Evolutionary conservation across 1,284 basidiomycete species (phyloP).

Genomic region (Pascua sp.): DNA sequence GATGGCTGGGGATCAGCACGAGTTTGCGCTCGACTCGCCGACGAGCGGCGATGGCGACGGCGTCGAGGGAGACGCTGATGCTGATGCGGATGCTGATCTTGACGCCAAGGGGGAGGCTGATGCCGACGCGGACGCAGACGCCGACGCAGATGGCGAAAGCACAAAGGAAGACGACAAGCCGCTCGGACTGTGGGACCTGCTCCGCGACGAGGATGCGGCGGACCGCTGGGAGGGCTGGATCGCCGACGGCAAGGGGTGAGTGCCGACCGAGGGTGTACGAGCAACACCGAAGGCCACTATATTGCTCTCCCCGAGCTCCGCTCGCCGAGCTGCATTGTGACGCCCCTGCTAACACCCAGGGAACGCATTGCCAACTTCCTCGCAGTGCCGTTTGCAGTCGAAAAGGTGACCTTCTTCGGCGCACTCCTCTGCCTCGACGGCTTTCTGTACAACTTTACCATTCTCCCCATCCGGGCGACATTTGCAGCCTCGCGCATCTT

Average conservation of each 20-base stretch:
- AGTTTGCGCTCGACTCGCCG: no score
- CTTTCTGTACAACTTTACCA: constrained; percentile 97
- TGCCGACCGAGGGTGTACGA: not conserved
- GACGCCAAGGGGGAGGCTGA: not conserved
- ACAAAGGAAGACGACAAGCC: not conserved
- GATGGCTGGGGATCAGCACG: no score
- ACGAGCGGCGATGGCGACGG: no score
- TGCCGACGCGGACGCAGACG: not conserved
- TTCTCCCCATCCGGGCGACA: constrained; percentile 82
- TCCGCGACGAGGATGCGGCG: constrained; percentile 44
- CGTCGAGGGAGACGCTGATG: not conserved
- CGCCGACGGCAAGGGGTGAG: constrained; percentile 48
- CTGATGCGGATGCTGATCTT: not conserved
- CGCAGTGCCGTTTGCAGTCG: constrained; percentile 85
- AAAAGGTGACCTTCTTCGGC: constrained; percentile 89
- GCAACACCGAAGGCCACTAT: not conserved
- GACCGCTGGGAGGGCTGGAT: constrained; percentile 48
- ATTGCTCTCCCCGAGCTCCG: no score
- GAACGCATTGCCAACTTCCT: constrained; percentile 98
- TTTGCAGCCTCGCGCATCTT: constrained; percentile 65
- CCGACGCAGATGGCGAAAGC: not conserved
- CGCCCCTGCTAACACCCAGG: constrained; percentile 49
- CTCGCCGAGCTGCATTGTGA: not conserved
- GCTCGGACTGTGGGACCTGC: constrained; percentile 22
- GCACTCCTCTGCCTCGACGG: constrained; percentile 93